Conservation (phyloP, 2,329 filamentous ascomycete species). For the Alternaria sp. region DNA sequence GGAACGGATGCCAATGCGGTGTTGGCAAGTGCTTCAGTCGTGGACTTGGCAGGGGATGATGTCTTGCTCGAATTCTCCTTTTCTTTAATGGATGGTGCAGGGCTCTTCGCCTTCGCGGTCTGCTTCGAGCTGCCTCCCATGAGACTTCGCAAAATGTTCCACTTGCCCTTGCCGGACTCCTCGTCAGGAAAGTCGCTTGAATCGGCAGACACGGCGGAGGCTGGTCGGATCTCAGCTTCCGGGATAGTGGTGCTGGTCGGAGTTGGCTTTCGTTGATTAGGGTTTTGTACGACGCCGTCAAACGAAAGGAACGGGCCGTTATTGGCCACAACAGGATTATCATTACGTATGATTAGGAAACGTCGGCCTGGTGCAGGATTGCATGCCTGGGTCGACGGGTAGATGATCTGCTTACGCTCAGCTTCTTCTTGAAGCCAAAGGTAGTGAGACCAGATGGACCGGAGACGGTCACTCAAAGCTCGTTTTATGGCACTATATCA, state of each 20-base stretch:
- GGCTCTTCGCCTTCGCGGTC: conserved; percentile 53
- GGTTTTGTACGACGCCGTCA: conserved; percentile 64
- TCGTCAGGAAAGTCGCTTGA: conserved; percentile 47
- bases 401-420: conserved; percentile 63
- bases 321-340: conserved; percentile 66
- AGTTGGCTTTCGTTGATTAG: conserved; percentile 46
- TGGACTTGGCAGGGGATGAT: conserved; percentile 14
- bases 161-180: conserved; percentile 63
- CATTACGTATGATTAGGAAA: conserved; percentile 88
- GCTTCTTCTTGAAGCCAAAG: conserved; percentile 76
- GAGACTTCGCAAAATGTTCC: conserved; percentile 71
- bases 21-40: conserved; percentile 10
- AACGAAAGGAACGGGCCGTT: conserved; percentile 68
- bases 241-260: conserved; percentile 27
- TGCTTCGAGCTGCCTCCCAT: conserved; percentile 61
- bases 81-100: conserved; percentile 33
- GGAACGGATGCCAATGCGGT: conserved; percentile 9
- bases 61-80: conserved; percentile 33
- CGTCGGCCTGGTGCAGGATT: conserved; percentile 84
- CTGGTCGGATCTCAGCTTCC: conserved; percentile 41
- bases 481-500: conserved; percentile 72
- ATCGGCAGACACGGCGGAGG: conserved; percentile 41
- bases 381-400: conserved; percentile 81
- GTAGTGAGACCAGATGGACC: conserved; percentile 80
- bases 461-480: conserved; percentile 72